phyloP scores from a whole-genome alignment of 1,284 basidiomycete species.

The Sutorius eximius region DNA sequence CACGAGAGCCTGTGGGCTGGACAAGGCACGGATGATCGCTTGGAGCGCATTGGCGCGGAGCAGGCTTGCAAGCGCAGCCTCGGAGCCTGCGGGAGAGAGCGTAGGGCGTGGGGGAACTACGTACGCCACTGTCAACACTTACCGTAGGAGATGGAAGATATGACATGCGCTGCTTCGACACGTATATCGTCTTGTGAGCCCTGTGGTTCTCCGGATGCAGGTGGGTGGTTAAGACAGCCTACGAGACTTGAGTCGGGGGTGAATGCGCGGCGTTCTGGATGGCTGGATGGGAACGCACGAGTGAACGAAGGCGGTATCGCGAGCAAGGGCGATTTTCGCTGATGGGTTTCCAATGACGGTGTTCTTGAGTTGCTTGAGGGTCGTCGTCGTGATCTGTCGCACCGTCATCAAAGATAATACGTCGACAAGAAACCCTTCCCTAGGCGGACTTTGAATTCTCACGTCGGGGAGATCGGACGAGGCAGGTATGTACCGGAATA shows the following conservation, averaged over 20 bases:
- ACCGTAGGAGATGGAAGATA: conserved; percentile 71
- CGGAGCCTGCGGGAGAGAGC: conserved; percentile 45
- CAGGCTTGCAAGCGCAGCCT: conserved; percentile 56
- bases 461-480: too few species aligned
- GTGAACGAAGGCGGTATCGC: conserved; percentile 53
- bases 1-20: conserved; percentile 41
- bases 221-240: conserved; percentile 49
- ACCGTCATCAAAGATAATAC: conserved; percentile 36
- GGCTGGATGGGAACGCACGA: conserved; percentile 40
- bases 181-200: conserved; percentile 50
- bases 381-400: conserved; percentile 37
- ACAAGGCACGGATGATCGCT: conserved; percentile 58
- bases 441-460: not conserved
- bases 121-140: not conserved
- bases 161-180: conserved; percentile 70
- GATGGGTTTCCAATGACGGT: conserved; percentile 72
- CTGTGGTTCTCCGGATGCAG: conserved; percentile 35
- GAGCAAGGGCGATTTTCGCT: conserved; percentile 57
- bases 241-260: conserved; percentile 46
- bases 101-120: not conserved
- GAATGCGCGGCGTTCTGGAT: not conserved
- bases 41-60: conserved; percentile 54
- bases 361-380: conserved; percentile 69
- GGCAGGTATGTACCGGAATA: too few species aligned
- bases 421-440: not conserved